Percentiles rank a stretch among this genome's conserved stretches.
These are phyloP conservation scores for Ammopiptanthus mongolicus DNA, from an alignment of 306 rosid species.

Conservation along the genomic window DNA sequence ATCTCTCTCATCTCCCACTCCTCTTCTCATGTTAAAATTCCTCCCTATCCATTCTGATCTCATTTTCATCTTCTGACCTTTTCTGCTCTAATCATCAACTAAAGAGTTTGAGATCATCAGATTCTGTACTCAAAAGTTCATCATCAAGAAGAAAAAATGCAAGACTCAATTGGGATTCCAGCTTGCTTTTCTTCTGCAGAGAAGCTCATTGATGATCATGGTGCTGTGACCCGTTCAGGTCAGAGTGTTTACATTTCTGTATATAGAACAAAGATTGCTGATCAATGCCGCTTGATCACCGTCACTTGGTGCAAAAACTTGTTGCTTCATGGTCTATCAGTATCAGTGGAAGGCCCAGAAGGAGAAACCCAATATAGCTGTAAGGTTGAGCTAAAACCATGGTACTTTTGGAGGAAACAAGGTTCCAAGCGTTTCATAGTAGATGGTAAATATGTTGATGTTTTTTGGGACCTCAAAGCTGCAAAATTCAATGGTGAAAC, in stretches of 20 bases:
- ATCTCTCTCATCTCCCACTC: slow-evolving; percentile 33
- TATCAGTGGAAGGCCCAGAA: slow-evolving; percentile 58
- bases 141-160: slow-evolving; percentile 43
- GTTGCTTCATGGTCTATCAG: slow-evolving; percentile 70
- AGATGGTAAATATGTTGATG: slow-evolving; percentile 52
- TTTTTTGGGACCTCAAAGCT: slow-evolving; percentile 81
- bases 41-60: slow-evolving; percentile 15
- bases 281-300: slow-evolving; percentile 64
- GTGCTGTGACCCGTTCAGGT: slow-evolving; percentile 54
- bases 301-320: slow-evolving; percentile 88
- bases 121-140: neutral
- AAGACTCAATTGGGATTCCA: slow-evolving; percentile 69
- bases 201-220: slow-evolving; percentile 39
- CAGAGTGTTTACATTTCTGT: slow-evolving; percentile 59
- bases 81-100: neutral
- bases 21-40: neutral
- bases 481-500: slow-evolving; percentile 74
- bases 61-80: slow-evolving; percentile 13
- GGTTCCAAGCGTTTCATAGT: slow-evolving; percentile 69
- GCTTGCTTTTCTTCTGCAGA: slow-evolving; percentile 66
- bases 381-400: slow-evolving; percentile 87
- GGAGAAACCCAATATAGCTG: slow-evolving; percentile 48
- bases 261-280: slow-evolving; percentile 74
- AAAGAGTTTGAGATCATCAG: neutral
- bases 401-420: slow-evolving; percentile 92